These are phyloP conservation scores for Leishmania martiniquensis DNA, from an alignment of 208 protist species.

Conservation along the genomic window DNA sequence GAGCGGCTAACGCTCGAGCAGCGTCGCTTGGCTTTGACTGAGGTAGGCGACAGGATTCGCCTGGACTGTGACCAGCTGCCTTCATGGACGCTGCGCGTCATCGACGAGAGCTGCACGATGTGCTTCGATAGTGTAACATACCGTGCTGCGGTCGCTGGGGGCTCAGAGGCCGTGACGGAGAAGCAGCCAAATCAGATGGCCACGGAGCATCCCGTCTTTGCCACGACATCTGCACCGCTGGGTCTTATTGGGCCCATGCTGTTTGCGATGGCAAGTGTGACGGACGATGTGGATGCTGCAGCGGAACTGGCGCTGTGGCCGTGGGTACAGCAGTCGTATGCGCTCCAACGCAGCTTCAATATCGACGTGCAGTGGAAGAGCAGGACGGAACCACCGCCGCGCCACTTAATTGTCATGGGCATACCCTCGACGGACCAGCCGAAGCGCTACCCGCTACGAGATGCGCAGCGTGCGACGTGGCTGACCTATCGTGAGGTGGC, in stretches of 20 bases:
- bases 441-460: constrained; percentile 17
- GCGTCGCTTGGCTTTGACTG: not conserved
- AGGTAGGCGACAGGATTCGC: not conserved
- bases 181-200: not conserved
- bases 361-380: constrained; percentile 11
- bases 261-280: too few species aligned
- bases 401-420: too few species aligned
- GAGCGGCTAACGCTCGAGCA: not conserved
- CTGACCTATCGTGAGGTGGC: constrained; percentile 39
- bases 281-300: too few species aligned
- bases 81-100: not conserved
- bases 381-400: constrained; percentile 10
- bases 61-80: not conserved
- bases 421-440: too few species aligned
- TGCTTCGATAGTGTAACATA: not conserved
- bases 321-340: constrained; percentile 14
- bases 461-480: constrained; percentile 48
- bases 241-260: constrained; percentile 23
- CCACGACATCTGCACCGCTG: constrained; percentile 1
- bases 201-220: not conserved
- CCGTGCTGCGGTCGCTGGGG: not conserved
- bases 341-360: constrained; percentile 22
- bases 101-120: not conserved
- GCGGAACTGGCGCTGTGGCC: too few species aligned
- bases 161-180: not conserved